These are phyloP conservation scores for Pestalotiopsis sp. DNA, from an alignment of 2,329 filamentous ascomycete genomes.

Conservation along the genomic window DNA sequence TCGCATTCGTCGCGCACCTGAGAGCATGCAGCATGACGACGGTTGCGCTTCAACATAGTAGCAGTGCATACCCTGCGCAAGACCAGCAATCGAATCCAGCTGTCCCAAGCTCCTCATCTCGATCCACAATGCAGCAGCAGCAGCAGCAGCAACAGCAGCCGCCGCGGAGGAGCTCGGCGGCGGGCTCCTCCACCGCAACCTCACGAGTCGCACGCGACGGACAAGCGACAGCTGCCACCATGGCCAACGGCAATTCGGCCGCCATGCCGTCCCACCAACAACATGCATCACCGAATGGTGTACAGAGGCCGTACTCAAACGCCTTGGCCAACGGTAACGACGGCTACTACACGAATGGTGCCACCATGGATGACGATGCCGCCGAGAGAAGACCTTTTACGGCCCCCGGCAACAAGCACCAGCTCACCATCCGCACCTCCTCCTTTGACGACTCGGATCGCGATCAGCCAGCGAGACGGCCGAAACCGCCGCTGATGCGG, in stretches of 20 bases:
- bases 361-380: conserved; percentile 23
- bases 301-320: conserved; percentile 6
- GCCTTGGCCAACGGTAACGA: neutral
- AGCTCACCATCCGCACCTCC: conserved; percentile 31
- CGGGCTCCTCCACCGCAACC: neutral
- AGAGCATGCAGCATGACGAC: conserved; percentile 27
- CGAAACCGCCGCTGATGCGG: conserved; percentile 55
- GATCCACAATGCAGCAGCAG: conserved; percentile 11
- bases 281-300: conserved; percentile 4
- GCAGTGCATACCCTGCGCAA: conserved; percentile 22
- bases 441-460: conserved; percentile 34
- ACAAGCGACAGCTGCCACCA: conserved; percentile 5
- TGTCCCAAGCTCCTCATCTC: conserved; percentile 20
- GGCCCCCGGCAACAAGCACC: conserved; percentile 44
- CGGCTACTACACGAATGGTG: conserved; percentile 12
- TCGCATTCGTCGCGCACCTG: neutral
- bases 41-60: conserved; percentile 25
- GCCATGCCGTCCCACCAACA: conserved; percentile 13
- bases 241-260: conserved; percentile 14
- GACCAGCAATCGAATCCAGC: conserved; percentile 18
- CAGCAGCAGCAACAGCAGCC: neutral
- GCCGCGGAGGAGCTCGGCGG: conserved; percentile 1
- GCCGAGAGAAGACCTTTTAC: conserved; percentile 45
- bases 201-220: conserved; percentile 11
- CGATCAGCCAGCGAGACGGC: conserved; percentile 39